Evolutionary conservation across 805 yeast species (phyloP).

Genomic region (Peterozyma toletana): DNA sequence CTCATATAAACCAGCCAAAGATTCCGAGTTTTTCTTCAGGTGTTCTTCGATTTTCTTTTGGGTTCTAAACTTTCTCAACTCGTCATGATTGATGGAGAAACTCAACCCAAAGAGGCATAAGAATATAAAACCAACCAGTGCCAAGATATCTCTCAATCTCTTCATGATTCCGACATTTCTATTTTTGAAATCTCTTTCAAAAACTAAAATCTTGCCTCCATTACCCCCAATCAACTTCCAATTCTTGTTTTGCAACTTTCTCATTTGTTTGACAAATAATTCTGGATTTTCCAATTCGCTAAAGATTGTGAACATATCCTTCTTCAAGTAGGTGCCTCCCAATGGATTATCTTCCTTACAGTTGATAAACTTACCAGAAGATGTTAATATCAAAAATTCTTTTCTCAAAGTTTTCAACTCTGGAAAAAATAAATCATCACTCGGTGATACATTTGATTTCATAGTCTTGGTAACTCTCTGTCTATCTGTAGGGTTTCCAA

Average conservation of each 20-base stretch:
- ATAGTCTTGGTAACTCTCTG: background rate
- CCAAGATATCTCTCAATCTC: constrained; percentile 17
- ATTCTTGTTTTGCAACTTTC: constrained; percentile 32
- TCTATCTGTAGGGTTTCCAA: constrained; percentile 2
- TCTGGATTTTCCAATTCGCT: constrained; percentile 31
- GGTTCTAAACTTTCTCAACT: no score
- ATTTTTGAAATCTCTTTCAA: constrained; percentile 23
- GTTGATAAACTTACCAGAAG: constrained; percentile 26
- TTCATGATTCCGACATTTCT: constrained; percentile 4
- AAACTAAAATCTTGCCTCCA: constrained; percentile 24
- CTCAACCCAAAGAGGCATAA: constrained; percentile 18
- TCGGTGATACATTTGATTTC: background rate
- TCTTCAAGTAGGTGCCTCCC: constrained; percentile 24
- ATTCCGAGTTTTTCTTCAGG: no score
- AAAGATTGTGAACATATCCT: constrained; percentile 35
- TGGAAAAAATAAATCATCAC: constrained; percentile 14
- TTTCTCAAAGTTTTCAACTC: constrained; percentile 5
- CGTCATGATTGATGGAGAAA: constrained; percentile 15
- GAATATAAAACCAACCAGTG: constrained; percentile 21
- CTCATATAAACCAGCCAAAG: no score
- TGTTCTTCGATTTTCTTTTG: no score
- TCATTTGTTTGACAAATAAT: constrained; percentile 25
- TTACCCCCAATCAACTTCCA: constrained; percentile 53
- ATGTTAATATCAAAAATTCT: constrained; percentile 14
- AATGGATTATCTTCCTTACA: constrained; percentile 29